Percentiles rank a stretch among this genome's conserved stretches.
These are phyloP conservation scores for Phytophthora tubulina DNA, from an alignment of 352 stramenopile genomes.

Conservation along the genomic window DNA sequence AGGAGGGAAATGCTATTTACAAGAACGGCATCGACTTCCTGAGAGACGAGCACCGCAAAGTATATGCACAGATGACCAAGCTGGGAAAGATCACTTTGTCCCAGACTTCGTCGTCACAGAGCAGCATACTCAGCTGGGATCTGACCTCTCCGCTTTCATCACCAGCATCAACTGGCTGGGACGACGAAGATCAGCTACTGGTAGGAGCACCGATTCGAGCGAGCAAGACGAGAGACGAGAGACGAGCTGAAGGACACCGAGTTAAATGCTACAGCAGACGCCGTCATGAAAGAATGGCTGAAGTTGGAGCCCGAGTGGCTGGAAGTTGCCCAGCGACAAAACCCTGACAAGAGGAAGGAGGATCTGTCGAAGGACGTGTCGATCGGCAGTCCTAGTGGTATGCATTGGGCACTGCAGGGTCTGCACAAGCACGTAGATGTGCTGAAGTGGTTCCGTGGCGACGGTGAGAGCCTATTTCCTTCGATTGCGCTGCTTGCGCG, in stretches of 20 bases:
- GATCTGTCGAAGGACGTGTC: conserved; percentile 1
- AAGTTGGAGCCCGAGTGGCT: conserved; percentile 5
- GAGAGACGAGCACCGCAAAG: neutral
- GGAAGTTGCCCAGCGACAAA: conserved; percentile 1
- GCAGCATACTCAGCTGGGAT: conserved; percentile 9
- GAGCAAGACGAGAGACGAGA: conserved; percentile 1
- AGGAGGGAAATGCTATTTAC: neutral
- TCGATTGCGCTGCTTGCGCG: neutral
- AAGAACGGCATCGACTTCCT: neutral
- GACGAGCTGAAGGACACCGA: no score
- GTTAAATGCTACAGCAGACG: conserved; percentile 4
- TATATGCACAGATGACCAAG: neutral
- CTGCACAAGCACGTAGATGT: conserved; percentile 21
- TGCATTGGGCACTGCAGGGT: conserved; percentile 3
- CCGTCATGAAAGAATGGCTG: neutral
- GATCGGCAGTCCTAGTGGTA: neutral
- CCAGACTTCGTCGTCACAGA: neutral
- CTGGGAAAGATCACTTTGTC: neutral
- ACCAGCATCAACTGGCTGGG: neutral
- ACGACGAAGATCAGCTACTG: conserved; percentile 9
- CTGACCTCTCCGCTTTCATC: neutral
- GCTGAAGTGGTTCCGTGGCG: conserved; percentile 14
- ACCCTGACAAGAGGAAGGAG: neutral
- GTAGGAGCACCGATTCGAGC: conserved; percentile 2
- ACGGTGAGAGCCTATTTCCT: neutral